Evolutionary conservation across 768 basidiomycete species (phyloP), one percentile per base, ranked within the genome.

Genomic region (Serendipita sp.): DNA sequence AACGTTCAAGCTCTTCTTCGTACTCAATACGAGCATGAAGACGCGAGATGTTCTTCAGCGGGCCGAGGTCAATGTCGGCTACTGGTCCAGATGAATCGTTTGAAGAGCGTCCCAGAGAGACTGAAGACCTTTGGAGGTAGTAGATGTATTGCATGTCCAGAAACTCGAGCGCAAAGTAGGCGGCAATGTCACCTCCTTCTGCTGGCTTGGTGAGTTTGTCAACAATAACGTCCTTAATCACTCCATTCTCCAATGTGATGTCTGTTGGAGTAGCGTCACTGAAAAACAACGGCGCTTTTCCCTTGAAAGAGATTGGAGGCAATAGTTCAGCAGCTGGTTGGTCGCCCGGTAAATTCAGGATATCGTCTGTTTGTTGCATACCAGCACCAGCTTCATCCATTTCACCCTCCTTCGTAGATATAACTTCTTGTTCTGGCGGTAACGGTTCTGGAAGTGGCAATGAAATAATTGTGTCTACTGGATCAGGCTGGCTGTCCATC

Each of bases 31-130:
- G 86, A 38, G 96, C 96, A 72, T 99, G 96, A 16, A 96, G 79
- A 28, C 96, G 83, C n/a, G 94, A 97, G 63, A 99, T 93, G 67
- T 91, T 94, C 83, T 97, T 97, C 56, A 97, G 81, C 3, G 91
- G 88, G 5, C 96, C 96, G 7, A 99, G 85, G 76, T 99, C 96
- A 36, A 80, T 76, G 65, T 80, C 77, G 62, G 56, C 56, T n/a
- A 76, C 74, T 8, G 65, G 52, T 23, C 63, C 48, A 38, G 28
- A 34, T 36, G 56, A 10, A 60, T 60, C 56, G 56, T 60, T 60
- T 23, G 56, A 60, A 60, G 56, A 60, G 18, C 56, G 56, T 60
- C 56, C 56, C 8, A 60, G 36, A 60, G 56, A 60, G 10, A 60
- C 56, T 10, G 56, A 60, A 34, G 56, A 60, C 16, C 56, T 10